Percentiles rank a stretch among this genome's conserved stretches.
phyloP scores from a whole-genome alignment of 805 yeast species.

The Metschnikowia anglica region DNA sequence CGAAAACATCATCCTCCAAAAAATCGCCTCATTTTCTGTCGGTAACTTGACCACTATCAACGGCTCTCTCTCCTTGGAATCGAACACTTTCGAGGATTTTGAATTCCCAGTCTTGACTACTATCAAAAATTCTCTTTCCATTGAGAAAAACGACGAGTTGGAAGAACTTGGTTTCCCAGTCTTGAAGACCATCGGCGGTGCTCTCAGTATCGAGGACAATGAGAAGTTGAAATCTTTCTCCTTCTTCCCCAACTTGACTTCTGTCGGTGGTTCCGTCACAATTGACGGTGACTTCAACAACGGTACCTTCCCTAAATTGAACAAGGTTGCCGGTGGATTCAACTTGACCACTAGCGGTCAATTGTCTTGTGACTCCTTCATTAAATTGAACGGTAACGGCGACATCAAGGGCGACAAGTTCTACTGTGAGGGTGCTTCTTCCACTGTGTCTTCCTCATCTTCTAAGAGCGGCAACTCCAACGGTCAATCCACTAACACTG shows the following conservation, averaged over 20 bases:
- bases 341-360: constrained; percentile 71
- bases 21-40: constrained; percentile 70
- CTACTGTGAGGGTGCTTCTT: constrained; percentile 52
- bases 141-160: constrained; percentile 72
- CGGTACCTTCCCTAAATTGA: constrained; percentile 72
- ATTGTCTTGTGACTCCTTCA: constrained; percentile 78
- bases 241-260: constrained; percentile 70
- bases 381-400: constrained; percentile 69
- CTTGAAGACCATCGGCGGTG: constrained; percentile 84
- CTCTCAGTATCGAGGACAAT: constrained; percentile 88
- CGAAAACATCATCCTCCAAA: constrained; percentile 82
- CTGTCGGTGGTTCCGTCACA: constrained; percentile 86
- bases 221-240: constrained; percentile 59
- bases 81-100: constrained; percentile 61
- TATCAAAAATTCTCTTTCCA: constrained; percentile 80
- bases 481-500: constrained; percentile 27
- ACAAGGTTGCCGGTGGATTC: constrained; percentile 90
- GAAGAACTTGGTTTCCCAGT: constrained; percentile 64
- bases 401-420: constrained; percentile 89
- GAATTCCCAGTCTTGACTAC: constrained; percentile 53
- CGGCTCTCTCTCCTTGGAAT: constrained; percentile 78
- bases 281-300: constrained; percentile 77
- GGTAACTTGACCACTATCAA: constrained; percentile 67
- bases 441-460: constrained; percentile 45
- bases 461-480: constrained; percentile 34